These are phyloP conservation scores for Gryganskiella cystojenkinii DNA, from an alignment of 192 early-diverging fungal species.

Conservation along the genomic window DNA sequence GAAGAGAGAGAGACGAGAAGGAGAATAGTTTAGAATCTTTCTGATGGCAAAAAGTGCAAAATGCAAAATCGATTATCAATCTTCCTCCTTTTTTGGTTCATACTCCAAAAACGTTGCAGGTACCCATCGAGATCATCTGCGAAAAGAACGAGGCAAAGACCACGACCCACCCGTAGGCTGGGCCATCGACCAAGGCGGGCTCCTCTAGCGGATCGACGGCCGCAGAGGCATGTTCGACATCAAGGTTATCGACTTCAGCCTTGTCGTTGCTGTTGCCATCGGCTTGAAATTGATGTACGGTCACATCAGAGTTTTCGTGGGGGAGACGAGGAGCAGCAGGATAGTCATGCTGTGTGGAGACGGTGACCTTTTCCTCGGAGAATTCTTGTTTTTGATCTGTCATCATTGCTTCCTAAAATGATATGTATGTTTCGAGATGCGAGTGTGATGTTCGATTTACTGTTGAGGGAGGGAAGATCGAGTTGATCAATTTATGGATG, in stretches of 20 bases:
- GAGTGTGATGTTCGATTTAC: too few relatives aligned
- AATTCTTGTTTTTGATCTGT: too few relatives aligned
- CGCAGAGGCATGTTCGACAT: slow-evolving; percentile 17
- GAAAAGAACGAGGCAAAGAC: slow-evolving; percentile 53
- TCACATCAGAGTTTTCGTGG: slow-evolving; percentile 32
- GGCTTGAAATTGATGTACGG: slow-evolving; percentile 10
- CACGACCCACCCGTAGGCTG: slow-evolving; percentile 57
- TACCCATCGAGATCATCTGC: slow-evolving; percentile 56
- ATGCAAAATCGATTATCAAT: background rate
- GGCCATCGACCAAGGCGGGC: slow-evolving; percentile 44
- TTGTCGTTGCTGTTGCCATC: background rate
- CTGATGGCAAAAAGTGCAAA: background rate
- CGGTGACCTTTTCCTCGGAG: background rate
- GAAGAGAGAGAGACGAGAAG: background rate
- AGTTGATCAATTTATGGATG: too few relatives aligned
- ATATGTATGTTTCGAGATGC: too few relatives aligned
- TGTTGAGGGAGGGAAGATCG: too few relatives aligned
- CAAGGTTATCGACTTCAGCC: slow-evolving; percentile 2
- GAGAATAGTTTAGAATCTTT: background rate
- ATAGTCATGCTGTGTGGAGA: background rate
- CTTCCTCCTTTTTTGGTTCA: background rate
- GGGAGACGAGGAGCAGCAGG: too few relatives aligned
- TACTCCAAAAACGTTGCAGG: slow-evolving; percentile 50
- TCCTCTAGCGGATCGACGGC: slow-evolving; percentile 12
- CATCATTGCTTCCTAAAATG: too few relatives aligned